Evolutionary conservation across 2,329 filamentous ascomycete genomes (phyloP), one percentile per base, ranked within the genome.

Genomic region (Colletotrichum liriopes): DNA sequence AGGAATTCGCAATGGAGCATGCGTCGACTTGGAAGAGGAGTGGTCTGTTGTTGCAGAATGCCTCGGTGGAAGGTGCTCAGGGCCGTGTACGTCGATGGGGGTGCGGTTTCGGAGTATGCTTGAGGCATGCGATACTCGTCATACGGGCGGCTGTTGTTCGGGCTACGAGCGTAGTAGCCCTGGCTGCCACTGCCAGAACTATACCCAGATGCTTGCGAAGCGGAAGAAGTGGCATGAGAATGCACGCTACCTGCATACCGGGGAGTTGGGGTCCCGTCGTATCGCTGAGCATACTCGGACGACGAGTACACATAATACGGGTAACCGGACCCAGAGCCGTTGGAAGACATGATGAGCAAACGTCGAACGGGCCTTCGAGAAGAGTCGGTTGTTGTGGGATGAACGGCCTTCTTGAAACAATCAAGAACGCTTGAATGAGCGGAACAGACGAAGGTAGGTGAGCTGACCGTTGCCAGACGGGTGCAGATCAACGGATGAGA

Each of bases 1-100:
- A 74, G 70, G 45, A 88, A 86, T 67, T 89, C 87, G 79, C 86
- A 89, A 16, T 82, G 82, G 29, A 87, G 79, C 73, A 26, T 66
- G 66, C 16, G 64, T 65, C 58, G 69, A 74, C 32, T 75, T 49
- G 49, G 69, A 26, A 8, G 74, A n/a, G 5, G 4, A 35, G 23
- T 5, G n/a, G 16, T 6, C 18, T 52, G 16, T 12, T 41, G 58
- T n/a, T 47, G 55, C 8, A 29, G 7, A 1, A 49, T 43, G 11
- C 18, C 54, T 23, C 29, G 56, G 2, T 41, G 16, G n/a, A 67
- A 58, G n/a, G 49, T 35, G 20, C 73, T 62, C 72, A 72, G 32
- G 65, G 74, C 67, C 74, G 76, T 52, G 29, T 61, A n/a, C 16
- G 7, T 5, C 7, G 79, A 77, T 3, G 65, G 76, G 12, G 78